Evolutionary conservation across 306 rosid genomes (phyloP), one percentile per base, ranked within the genome.

Genomic region (Rosa rugosa): DNA sequence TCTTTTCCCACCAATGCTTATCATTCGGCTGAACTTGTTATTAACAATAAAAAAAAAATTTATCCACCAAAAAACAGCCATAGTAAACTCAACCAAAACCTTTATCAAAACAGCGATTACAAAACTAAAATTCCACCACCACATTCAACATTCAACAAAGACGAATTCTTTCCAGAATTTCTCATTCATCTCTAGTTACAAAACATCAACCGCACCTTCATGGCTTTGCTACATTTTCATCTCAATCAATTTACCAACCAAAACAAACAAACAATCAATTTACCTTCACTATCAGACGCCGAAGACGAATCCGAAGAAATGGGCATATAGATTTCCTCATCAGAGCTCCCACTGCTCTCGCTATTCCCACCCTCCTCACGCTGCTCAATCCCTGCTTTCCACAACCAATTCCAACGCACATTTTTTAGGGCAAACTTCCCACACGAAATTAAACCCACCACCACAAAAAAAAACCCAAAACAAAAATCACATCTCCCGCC

Each of bases 271-370:
- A 4, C 3, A 11, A 23, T 0, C 3, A 73, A 54, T 11, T 20
- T 77, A 82, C 81, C 81, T 47, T 76, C 81, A 57, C 50, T 62
- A 51, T 75, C 78, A 10, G 77, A 83, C 5, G 25, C 80, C 5
- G 68, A 25, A 45, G 40, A 49, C 5, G 78, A 83, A 45, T 42
- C 84, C 12, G 69, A 50, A 69, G 27, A 62, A 6, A 68, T 11
- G 46, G 17, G 66, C 60, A 42, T 7, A 76, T 57, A 69, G 34
- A 22, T 27, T 50, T 17, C 62, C 0, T 76, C 86, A 11, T 18
- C 77, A 20, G 79, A 65, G 56, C 42, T 47, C 25, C 53, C 42
- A 7, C 8, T 20, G 25, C 71, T 66, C 57, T 63, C 45, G 20
- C 53, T 51, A n/a, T n/a, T 14, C 8, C 16, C 20, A 47, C 6